phyloP scores from a whole-genome alignment of 2,329 filamentous ascomycete genomes.

The Coniosporium tulheliwenetii region DNA sequence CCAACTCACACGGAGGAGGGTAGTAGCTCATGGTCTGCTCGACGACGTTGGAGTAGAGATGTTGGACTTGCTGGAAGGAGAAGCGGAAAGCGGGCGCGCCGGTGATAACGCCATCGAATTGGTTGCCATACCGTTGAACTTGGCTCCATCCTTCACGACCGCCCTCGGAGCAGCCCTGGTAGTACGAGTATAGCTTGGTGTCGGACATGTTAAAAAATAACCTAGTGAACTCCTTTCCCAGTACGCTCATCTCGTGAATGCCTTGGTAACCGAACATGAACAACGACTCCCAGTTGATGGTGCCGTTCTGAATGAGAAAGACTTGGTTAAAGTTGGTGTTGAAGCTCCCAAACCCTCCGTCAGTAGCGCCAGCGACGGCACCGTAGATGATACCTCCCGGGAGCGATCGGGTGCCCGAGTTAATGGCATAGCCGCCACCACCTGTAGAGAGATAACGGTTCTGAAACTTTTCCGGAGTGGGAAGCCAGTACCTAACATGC shows the following conservation, averaged over 20 bases:
- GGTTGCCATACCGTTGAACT: constrained; percentile 33
- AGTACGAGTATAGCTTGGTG: constrained; percentile 30
- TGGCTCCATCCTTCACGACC: constrained; percentile 34
- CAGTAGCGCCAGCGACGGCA: constrained; percentile 32
- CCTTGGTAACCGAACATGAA: constrained; percentile 37
- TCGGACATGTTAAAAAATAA: constrained; percentile 19
- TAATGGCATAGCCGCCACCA: constrained; percentile 32
- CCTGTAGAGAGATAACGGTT: too few species aligned
- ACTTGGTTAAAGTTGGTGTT: constrained; percentile 20
- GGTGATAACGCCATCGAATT: constrained; percentile 31
- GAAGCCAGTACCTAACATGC: too few species aligned
- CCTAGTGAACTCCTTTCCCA: constrained; percentile 29
- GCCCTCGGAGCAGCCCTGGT: constrained; percentile 39
- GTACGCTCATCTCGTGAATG: constrained; percentile 33
- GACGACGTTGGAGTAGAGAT: constrained; percentile 23
- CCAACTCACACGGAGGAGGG: constrained; percentile 29
- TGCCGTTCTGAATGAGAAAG: constrained; percentile 25
- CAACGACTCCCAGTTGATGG: constrained; percentile 33
- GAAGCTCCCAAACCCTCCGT: constrained; percentile 36
- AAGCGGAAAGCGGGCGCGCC: constrained; percentile 33
- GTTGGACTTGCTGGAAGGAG: constrained; percentile 29
- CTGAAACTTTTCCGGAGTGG: too few species aligned
- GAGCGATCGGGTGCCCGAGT: constrained; percentile 17
- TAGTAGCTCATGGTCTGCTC: constrained; percentile 25
- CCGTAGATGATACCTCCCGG: constrained; percentile 29